Percentiles rank a stretch among this genome's conserved stretches.
phyloP scores from a whole-genome alignment of 75 land plant genomes.

The Sequoiadendron giganteum region DNA sequence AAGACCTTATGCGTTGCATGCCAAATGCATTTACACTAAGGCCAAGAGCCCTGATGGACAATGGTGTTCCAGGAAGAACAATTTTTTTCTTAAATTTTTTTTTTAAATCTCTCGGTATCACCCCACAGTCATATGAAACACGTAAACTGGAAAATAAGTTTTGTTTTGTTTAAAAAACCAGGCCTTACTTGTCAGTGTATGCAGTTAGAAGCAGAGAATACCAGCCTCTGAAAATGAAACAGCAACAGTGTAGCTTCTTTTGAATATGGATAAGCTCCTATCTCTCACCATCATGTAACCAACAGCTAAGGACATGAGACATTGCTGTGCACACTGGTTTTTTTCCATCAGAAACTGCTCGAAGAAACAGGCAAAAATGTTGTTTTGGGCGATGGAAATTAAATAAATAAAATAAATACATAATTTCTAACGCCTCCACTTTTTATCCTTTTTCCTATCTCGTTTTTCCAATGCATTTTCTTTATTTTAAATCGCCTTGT shows the following conservation, averaged over 20 bases:
- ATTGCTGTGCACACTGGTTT: neutral
- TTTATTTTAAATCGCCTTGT: neutral
- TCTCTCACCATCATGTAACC: neutral
- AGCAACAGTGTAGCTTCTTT: neutral
- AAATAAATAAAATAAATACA: slow-evolving; percentile 1
- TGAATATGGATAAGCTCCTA: neutral
- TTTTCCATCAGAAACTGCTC: neutral
- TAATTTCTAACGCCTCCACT: slow-evolving; percentile 7
- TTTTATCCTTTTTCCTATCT: neutral
- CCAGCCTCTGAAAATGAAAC: neutral
- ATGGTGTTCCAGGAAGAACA: neutral
- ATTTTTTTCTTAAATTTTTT: neutral
- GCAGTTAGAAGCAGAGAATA: neutral
- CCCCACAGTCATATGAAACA: neutral
- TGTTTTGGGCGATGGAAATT: neutral
- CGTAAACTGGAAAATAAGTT: neutral
- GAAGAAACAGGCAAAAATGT: neutral
- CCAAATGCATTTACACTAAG: neutral
- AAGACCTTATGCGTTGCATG: neutral
- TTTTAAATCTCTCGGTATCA: neutral
- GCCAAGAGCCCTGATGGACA: neutral
- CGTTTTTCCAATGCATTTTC: neutral
- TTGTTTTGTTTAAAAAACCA: neutral
- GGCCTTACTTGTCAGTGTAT: neutral
- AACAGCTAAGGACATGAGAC: neutral